A percentile compares a stretch with the other conserved stretches of the same genome.
phyloP scores from a whole-genome alignment of 2,329 filamentous ascomycete genomes.

The Coniochaeta sp. region DNA sequence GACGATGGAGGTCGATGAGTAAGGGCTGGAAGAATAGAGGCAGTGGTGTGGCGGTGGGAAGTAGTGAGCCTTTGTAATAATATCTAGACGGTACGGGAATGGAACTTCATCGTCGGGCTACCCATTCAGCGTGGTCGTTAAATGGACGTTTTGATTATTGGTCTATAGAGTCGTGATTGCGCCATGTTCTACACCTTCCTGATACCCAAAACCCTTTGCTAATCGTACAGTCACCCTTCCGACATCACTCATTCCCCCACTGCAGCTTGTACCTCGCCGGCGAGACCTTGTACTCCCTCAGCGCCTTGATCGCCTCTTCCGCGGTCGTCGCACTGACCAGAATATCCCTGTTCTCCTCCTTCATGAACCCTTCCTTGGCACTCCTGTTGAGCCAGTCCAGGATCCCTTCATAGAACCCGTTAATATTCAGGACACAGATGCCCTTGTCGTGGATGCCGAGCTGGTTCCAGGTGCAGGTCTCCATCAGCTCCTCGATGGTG shows the following conservation, averaged over 20 bases:
- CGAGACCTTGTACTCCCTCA: constrained; percentile 70
- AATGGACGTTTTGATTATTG: background rate
- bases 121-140: background rate
- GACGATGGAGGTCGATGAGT: constrained; percentile 24
- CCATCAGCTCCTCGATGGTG: constrained; percentile 92
- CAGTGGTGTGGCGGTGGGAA: background rate
- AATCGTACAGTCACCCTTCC: background rate
- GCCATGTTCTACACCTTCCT: background rate
- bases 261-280: constrained; percentile 70
- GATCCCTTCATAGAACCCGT: constrained; percentile 88
- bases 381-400: constrained; percentile 73
- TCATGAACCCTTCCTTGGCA: constrained; percentile 71
- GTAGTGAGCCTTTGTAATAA: background rate
- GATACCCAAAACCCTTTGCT: background rate
- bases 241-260: constrained; percentile 59
- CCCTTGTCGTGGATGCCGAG: constrained; percentile 80
- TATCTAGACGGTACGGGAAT: background rate
- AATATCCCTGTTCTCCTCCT: constrained; percentile 62
- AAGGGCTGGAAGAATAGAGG: constrained; percentile 8
- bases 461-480: constrained; percentile 91
- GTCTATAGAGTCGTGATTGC: background rate
- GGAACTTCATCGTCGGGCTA: background rate
- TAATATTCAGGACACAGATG: constrained; percentile 77
- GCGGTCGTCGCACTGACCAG: constrained; percentile 67
- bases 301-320: constrained; percentile 61